phyloP scores from a whole-genome alignment of 1,284 basidiomycete genomes.

The Naganishia albida region DNA sequence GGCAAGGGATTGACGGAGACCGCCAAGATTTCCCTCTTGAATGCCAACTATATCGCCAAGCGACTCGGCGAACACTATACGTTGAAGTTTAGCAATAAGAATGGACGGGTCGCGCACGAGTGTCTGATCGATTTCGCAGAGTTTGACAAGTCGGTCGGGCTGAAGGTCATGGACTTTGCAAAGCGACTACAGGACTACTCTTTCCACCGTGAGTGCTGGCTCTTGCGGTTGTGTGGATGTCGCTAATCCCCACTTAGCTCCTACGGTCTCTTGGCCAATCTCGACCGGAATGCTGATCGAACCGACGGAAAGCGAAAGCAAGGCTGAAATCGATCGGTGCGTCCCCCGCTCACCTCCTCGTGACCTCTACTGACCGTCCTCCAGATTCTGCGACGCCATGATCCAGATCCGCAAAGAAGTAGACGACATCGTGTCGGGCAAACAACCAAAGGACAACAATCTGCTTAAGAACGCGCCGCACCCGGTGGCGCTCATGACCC shows the following conservation, averaged over 20 bases:
- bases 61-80: constrained; percentile 83
- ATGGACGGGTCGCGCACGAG: constrained; percentile 92
- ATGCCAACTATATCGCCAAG: constrained; percentile 95
- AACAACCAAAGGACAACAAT: constrained; percentile 84
- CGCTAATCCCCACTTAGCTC: constrained; percentile 35
- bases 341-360: constrained; percentile 33
- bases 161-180: constrained; percentile 94
- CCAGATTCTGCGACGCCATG: constrained; percentile 92
- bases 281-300: constrained; percentile 73
- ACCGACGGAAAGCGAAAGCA: constrained; percentile 80
- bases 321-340: constrained; percentile 82
- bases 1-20: constrained; percentile 82
- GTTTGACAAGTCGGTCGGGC: constrained; percentile 80
- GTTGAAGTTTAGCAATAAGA: constrained; percentile 84
- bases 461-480: constrained; percentile 93
- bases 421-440: constrained; percentile 80
- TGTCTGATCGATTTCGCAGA: constrained; percentile 92
- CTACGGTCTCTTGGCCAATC: constrained; percentile 72
- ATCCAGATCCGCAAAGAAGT: constrained; percentile 90
- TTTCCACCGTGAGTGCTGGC: constrained; percentile 41
- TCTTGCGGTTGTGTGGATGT: not conserved
- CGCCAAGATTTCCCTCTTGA: constrained; percentile 83
- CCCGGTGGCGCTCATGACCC: constrained; percentile 71
- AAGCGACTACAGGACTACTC: constrained; percentile 71
- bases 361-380: constrained; percentile 1